A percentile compares a stretch with the other conserved stretches of the same genome.
Conservation (phyloP, 1,139 yeast genomes). For the Blastobotrys capitulatus region DNA sequence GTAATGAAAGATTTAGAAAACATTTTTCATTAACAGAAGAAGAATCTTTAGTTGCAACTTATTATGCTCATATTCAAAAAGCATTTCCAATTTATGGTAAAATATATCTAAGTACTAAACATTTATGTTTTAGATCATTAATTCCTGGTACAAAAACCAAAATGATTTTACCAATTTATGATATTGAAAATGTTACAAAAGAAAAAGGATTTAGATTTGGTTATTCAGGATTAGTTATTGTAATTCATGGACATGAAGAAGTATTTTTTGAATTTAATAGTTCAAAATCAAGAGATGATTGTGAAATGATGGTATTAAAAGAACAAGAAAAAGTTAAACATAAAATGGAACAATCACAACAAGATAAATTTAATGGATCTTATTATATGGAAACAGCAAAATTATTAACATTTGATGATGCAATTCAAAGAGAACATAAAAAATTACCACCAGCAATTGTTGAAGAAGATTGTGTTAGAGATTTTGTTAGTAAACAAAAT, state of each 20-base stretch:
- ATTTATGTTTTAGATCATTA: conserved; percentile 71
- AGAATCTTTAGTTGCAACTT: conserved; percentile 57
- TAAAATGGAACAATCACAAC: conserved; percentile 7
- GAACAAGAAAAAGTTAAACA: conserved; percentile 39
- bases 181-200: conserved; percentile 60
- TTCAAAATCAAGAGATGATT: conserved; percentile 65
- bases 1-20: conserved; percentile 50
- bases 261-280: conserved; percentile 69
- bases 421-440: conserved; percentile 16
- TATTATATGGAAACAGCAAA: conserved; percentile 27
- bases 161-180: conserved; percentile 77
- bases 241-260: conserved; percentile 70
- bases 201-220: conserved; percentile 63
- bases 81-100: conserved; percentile 80
- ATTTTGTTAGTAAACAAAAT: conserved; percentile 20
- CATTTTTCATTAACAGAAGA: conserved; percentile 60
- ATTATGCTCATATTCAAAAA: conserved; percentile 64
- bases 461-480: neutral
- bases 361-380: neutral
- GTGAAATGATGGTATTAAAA: conserved; percentile 49
- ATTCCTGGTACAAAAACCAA: conserved; percentile 72
- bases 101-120: conserved; percentile 60
- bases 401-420: conserved; percentile 30
- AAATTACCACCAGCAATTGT: conserved; percentile 10
- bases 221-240: conserved; percentile 63